These are phyloP conservation scores for Colletotrichum higginsianum DNA, from an alignment of 2,329 filamentous ascomycete species.

Conservation along the genomic window DNA sequence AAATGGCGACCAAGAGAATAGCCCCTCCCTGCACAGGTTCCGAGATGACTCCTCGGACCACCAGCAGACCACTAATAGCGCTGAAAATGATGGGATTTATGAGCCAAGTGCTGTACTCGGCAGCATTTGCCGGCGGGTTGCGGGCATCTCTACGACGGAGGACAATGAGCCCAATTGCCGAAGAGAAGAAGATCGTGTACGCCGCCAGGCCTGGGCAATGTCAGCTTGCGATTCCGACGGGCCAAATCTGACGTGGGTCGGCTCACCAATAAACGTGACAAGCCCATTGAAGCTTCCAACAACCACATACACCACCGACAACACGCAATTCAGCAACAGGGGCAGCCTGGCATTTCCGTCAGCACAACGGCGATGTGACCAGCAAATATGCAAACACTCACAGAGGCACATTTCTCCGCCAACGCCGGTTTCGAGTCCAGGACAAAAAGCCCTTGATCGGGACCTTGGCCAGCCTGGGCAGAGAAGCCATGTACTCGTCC, in stretches of 20 bases:
- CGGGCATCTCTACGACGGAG: conserved; percentile 44
- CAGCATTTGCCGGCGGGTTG: conserved; percentile 32
- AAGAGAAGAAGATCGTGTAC: conserved; percentile 47
- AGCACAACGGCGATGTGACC: conserved; percentile 17
- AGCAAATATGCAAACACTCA: conserved; percentile 25
- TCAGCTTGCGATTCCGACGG: conserved; percentile 7
- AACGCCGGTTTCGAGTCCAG: conserved; percentile 46
- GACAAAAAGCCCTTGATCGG: conserved; percentile 44
- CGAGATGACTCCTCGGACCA: conserved; percentile 48
- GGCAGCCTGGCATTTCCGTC: conserved; percentile 43
- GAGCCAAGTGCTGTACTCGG: conserved; percentile 46
- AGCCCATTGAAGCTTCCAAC: conserved; percentile 47
- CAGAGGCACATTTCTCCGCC: conserved; percentile 45
- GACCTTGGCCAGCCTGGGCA: conserved; percentile 42
- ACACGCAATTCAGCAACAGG: conserved; percentile 44
- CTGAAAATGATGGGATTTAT: conserved; percentile 48
- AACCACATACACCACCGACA: conserved; percentile 47
- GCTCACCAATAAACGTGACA: conserved; percentile 46
- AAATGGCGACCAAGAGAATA: conserved; percentile 48
- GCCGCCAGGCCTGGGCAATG: conserved; percentile 44
- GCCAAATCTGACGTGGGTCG: not conserved
- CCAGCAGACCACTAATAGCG: conserved; percentile 47
- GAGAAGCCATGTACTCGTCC: conserved; percentile 40
- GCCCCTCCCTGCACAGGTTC: conserved; percentile 48
- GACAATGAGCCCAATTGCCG: conserved; percentile 47